These are phyloP conservation scores for Venturiaceae sp. DNA, from an alignment of 2,329 filamentous ascomycete species.

Conservation along the genomic window DNA sequence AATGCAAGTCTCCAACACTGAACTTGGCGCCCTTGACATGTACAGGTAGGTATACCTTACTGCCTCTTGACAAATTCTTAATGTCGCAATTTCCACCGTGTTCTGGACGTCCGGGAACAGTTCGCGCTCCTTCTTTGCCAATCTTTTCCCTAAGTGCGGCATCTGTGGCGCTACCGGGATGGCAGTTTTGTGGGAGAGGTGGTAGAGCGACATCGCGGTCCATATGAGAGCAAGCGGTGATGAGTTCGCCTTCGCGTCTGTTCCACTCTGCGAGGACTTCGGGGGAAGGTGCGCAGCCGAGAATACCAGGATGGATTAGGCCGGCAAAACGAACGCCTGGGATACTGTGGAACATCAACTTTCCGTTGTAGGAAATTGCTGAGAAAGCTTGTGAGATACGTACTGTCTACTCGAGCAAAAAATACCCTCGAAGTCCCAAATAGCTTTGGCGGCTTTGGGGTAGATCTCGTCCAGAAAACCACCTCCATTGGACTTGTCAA, in stretches of 20 bases:
- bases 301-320: constrained; percentile 82
- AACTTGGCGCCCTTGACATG: constrained; percentile 85
- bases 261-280: constrained; percentile 79
- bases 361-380: too few species aligned
- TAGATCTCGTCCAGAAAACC: constrained; percentile 68
- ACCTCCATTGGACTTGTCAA: constrained; percentile 71
- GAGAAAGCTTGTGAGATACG: too few species aligned
- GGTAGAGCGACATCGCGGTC: constrained; percentile 67
- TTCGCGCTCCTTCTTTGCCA: constrained; percentile 69
- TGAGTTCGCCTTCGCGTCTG: constrained; percentile 68
- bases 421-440: constrained; percentile 70
- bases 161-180: constrained; percentile 55
- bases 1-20: constrained; percentile 80
- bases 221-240: constrained; percentile 55
- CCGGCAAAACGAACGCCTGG: constrained; percentile 81
- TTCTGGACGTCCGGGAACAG: constrained; percentile 74
- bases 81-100: constrained; percentile 90
- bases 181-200: constrained; percentile 60
- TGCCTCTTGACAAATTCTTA: constrained; percentile 72
- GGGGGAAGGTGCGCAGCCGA: constrained; percentile 77
- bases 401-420: constrained; percentile 71
- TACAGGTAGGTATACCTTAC: constrained; percentile 78
- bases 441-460: constrained; percentile 45
- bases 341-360: constrained; percentile 33
- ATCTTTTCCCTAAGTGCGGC: constrained; percentile 54